A percentile compares a stretch with the other conserved stretches of the same genome.
Conservation (phyloP, 345 rosid genomes). For the Atalantia buxifolia region DNA sequence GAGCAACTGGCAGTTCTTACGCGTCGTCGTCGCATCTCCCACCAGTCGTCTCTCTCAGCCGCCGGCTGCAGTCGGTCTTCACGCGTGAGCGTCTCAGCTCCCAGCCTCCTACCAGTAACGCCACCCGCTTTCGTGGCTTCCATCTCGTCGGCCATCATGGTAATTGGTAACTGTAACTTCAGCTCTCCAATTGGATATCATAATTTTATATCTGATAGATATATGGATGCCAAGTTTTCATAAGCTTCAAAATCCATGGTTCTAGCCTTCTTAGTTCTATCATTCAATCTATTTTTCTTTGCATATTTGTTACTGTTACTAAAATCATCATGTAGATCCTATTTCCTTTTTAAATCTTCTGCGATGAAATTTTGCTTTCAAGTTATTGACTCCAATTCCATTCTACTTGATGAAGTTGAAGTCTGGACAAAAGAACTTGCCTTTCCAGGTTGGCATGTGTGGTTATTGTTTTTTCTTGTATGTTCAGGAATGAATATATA, state of each 20-base stretch:
- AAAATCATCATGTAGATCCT: neutral
- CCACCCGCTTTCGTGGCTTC: too few relatives aligned
- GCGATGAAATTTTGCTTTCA: neutral
- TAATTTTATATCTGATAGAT: too few relatives aligned
- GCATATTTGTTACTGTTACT: neutral
- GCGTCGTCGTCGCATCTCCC: too few relatives aligned
- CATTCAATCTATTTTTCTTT: neutral
- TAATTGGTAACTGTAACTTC: too few relatives aligned
- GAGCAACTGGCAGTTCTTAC: too few relatives aligned
- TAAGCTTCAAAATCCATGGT: conserved; percentile 20
- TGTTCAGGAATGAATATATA: neutral
- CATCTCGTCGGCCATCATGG: too few relatives aligned
- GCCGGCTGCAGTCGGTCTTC: too few relatives aligned
- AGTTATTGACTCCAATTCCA: neutral
- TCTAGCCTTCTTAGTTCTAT: neutral
- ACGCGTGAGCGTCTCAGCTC: too few relatives aligned
- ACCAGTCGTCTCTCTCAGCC: too few relatives aligned
- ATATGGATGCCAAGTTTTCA: conserved; percentile 17
- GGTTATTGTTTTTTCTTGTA: neutral
- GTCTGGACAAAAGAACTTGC: conserved; percentile 26
- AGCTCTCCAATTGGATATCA: too few relatives aligned
- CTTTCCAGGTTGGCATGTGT: conserved; percentile 20
- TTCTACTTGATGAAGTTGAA: conserved; percentile 30
- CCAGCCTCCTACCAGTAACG: too few relatives aligned
- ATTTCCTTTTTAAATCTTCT: neutral